Evolutionary conservation across 495 filamentous ascomycete genomes (phyloP).

Genomic region (Glarea lozoyensis): DNA sequence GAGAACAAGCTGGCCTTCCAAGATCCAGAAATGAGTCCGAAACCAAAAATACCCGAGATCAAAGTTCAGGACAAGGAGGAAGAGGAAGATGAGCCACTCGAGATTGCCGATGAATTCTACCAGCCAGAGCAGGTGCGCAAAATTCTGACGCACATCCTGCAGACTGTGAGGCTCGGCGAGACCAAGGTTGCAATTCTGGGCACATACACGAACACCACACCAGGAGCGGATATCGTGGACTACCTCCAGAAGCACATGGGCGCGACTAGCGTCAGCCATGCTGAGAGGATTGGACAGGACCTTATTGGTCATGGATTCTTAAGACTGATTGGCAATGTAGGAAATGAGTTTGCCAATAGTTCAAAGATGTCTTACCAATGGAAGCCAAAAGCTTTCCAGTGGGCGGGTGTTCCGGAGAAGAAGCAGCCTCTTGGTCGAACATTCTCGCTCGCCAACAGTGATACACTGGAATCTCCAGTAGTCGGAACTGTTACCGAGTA

Average conservation of each 20-base stretch:
- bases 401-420: constrained; percentile 80
- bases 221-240: constrained; percentile 86
- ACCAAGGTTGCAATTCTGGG: constrained; percentile 92
- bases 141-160: constrained; percentile 77
- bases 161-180: constrained; percentile 78
- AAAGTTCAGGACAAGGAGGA: constrained; percentile 39
- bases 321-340: constrained; percentile 85
- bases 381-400: constrained; percentile 82
- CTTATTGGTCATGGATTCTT: constrained; percentile 80
- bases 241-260: constrained; percentile 87
- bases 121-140: constrained; percentile 80
- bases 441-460: constrained; percentile 52
- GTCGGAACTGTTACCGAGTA: constrained; percentile 78
- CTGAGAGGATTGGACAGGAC: constrained; percentile 90
- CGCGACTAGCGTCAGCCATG: constrained; percentile 73
- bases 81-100: constrained; percentile 62
- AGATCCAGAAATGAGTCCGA: constrained; percentile 51
- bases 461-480: constrained; percentile 58
- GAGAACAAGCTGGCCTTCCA: constrained; percentile 98
- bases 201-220: constrained; percentile 85
- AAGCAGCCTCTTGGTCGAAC: constrained; percentile 63
- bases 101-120: constrained; percentile 85
- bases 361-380: constrained; percentile 97
- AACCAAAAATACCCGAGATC: constrained; percentile 45
- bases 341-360: constrained; percentile 93